Percentiles rank a stretch among this genome's conserved stretches.
Conservation (phyloP, 2,329 filamentous ascomycete genomes). For the Chaetomium strumarium region DNA sequence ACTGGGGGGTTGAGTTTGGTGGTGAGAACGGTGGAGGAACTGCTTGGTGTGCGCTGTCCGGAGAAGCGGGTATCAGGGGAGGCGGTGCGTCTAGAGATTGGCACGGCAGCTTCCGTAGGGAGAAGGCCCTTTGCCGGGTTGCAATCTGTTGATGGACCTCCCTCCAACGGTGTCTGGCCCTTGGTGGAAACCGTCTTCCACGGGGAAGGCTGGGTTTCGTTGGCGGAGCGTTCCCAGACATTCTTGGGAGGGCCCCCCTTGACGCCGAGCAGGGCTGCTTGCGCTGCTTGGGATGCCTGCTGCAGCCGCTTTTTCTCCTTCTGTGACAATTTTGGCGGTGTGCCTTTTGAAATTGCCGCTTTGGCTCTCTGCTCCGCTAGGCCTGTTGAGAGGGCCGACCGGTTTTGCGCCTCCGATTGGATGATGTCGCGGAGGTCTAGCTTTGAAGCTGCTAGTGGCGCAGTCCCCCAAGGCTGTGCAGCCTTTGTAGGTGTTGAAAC, state of each 20-base stretch:
- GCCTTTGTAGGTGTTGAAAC: slow-evolving; percentile 18
- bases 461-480: slow-evolving; percentile 45
- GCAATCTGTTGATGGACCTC: slow-evolving; percentile 35
- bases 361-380: slow-evolving; percentile 46
- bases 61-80: slow-evolving; percentile 59
- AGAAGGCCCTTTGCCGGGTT: slow-evolving; percentile 36
- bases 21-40: slow-evolving; percentile 9
- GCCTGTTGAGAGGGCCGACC: slow-evolving; percentile 49
- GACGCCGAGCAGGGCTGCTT: slow-evolving; percentile 15
- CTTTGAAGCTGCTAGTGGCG: slow-evolving; percentile 53
- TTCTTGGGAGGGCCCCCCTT: slow-evolving; percentile 30
- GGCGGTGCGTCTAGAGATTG: slow-evolving; percentile 44
- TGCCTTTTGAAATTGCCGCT: slow-evolving; percentile 32
- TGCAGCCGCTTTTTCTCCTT: slow-evolving; percentile 86
- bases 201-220: slow-evolving; percentile 44
- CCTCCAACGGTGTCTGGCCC: slow-evolving; percentile 45
- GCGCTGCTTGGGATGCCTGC: slow-evolving; percentile 41
- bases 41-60: slow-evolving; percentile 42
- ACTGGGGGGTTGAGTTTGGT: slow-evolving; percentile 2
- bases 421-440: slow-evolving; percentile 74
- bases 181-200: slow-evolving; percentile 56
- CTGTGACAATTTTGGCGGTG: slow-evolving; percentile 67
- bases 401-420: slow-evolving; percentile 44
- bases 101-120: slow-evolving; percentile 32
- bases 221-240: slow-evolving; percentile 40